Evolutionary conservation across 352 stramenopile genomes (phyloP).

Genomic region (Pythium aquatile): DNA sequence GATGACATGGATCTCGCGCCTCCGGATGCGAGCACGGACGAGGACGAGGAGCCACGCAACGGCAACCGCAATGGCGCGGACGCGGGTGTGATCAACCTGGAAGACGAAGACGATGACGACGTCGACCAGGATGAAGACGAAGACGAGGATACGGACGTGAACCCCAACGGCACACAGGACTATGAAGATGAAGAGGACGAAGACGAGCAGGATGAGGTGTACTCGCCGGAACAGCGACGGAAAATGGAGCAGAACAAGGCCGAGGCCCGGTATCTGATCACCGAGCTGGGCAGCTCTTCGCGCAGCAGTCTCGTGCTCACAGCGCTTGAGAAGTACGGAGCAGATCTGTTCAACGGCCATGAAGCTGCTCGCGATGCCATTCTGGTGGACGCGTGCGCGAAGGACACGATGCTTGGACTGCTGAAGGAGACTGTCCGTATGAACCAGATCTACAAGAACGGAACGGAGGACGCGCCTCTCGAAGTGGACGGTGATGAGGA

Average conservation of each 20-base stretch:
- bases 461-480: conserved; percentile 48
- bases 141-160: conserved; percentile 24
- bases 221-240: conserved; percentile 19
- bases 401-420: conserved; percentile 52
- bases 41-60: conserved; percentile 20
- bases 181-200: conserved; percentile 25
- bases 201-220: conserved; percentile 24
- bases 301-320: conserved; percentile 57
- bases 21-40: conserved; percentile 27
- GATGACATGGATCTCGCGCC: conserved; percentile 27
- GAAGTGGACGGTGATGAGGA: conserved; percentile 62
- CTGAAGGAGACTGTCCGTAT: conserved; percentile 58
- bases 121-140: conserved; percentile 35
- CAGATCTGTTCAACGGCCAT: conserved; percentile 63
- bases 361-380: conserved; percentile 59
- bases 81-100: conserved; percentile 16
- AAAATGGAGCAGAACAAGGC: conserved; percentile 47
- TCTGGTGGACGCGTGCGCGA: conserved; percentile 55
- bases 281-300: conserved; percentile 50
- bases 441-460: conserved; percentile 43
- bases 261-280: conserved; percentile 47
- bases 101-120: conserved; percentile 27
- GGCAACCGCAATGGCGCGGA: conserved; percentile 14
- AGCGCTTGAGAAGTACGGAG: conserved; percentile 65
- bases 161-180: background rate